Conservation (phyloP, 495 filamentous ascomycete species). For the Penicillium fimorum region DNA sequence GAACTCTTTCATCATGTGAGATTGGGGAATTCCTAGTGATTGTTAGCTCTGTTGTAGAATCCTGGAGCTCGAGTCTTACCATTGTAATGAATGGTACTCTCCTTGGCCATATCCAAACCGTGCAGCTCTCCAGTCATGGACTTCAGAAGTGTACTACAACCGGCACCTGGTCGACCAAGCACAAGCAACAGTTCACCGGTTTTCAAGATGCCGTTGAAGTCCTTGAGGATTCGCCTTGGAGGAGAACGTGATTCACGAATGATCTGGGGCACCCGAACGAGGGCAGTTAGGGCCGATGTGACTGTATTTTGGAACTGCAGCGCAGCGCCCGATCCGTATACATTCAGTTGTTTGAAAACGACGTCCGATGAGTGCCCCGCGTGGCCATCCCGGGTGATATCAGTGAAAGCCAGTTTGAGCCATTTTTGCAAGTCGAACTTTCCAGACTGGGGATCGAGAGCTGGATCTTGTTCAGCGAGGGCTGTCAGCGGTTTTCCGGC, state of each 20-base stretch:
- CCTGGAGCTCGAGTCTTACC: slow-evolving; percentile 17
- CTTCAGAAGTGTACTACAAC: slow-evolving; percentile 43
- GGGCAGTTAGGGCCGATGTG: slow-evolving; percentile 40
- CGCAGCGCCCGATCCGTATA: slow-evolving; percentile 51
- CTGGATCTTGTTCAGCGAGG: slow-evolving; percentile 22
- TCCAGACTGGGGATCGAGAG: slow-evolving; percentile 28
- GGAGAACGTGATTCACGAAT: slow-evolving; percentile 18
- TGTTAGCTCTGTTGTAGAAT: not conserved
- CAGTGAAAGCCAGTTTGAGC: slow-evolving; percentile 29
- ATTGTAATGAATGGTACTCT: slow-evolving; percentile 47
- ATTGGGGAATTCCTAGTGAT: slow-evolving; percentile 22
- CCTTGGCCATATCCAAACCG: slow-evolving; percentile 35
- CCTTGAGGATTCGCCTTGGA: slow-evolving; percentile 35
- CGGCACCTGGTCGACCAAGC: slow-evolving; percentile 39
- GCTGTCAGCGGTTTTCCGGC: slow-evolving; percentile 3
- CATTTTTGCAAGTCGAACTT: slow-evolving; percentile 32
- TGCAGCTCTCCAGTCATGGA: slow-evolving; percentile 36
- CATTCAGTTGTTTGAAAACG: slow-evolving; percentile 48
- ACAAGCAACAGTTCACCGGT: slow-evolving; percentile 39
- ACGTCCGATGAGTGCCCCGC: slow-evolving; percentile 35
- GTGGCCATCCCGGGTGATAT: slow-evolving; percentile 23
- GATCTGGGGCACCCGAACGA: slow-evolving; percentile 33
- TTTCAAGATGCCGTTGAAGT: slow-evolving; percentile 38
- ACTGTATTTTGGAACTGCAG: slow-evolving; percentile 53
- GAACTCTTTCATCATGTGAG: slow-evolving; percentile 40